These are phyloP conservation scores for Penicillium sp. DNA, from an alignment of 2,329 filamentous ascomycete species.

Conservation along the genomic window DNA sequence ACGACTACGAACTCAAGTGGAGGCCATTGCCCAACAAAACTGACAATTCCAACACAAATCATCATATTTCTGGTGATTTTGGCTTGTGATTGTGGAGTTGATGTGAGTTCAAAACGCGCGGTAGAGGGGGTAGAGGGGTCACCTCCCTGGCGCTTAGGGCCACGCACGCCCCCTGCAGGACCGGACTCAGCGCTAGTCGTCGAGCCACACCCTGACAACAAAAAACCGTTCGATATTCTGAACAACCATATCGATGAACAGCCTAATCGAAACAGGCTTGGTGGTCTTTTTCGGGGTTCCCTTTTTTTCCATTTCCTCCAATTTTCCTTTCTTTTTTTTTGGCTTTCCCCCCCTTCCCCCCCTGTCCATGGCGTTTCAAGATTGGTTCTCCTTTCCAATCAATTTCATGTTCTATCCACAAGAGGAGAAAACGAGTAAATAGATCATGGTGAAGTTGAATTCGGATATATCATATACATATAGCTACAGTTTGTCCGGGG, in stretches of 20 bases:
- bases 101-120: background rate
- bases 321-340: background rate
- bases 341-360: background rate
- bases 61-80: too few species aligned
- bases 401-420: background rate
- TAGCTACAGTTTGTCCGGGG: background rate
- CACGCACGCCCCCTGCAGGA: conserved; percentile 22
- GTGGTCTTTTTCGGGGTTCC: conserved; percentile 4
- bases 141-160: conserved; percentile 19
- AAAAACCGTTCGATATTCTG: conserved; percentile 13
- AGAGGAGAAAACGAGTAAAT: background rate
- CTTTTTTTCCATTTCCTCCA: background rate
- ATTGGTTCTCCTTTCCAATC: background rate
- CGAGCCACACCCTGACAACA: too few species aligned
- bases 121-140: conserved; percentile 12
- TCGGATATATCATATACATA: background rate
- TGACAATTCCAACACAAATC: background rate
- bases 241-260: conserved; percentile 9
- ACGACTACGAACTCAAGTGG: conserved; percentile 37
- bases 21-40: conserved; percentile 30
- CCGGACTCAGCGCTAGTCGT: conserved; percentile 10
- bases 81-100: background rate
- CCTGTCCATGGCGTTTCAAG: conserved; percentile 4
- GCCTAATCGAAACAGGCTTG: conserved; percentile 2
- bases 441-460: background rate